Evolutionary conservation across 1,284 basidiomycete genomes (phyloP).

Genomic region (Volvariella surrecta): DNA sequence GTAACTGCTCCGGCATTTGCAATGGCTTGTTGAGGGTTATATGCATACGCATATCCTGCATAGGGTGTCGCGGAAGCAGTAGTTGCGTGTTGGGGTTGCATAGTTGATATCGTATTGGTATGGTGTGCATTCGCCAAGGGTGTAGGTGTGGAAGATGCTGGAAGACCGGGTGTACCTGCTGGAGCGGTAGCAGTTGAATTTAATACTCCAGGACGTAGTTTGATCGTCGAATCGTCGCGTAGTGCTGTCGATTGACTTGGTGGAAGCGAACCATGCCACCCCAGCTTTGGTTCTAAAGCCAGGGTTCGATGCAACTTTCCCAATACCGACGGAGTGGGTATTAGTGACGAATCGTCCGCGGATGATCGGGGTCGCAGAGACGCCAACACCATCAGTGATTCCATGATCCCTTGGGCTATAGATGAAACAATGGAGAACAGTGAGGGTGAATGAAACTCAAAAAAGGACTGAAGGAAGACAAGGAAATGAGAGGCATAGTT

Average conservation of each 20-base stretch:
- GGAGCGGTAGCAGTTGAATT: conserved; percentile 17
- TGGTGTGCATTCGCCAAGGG: conserved; percentile 9
- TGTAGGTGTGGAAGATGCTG: conserved; percentile 9
- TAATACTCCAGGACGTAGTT: conserved; percentile 37
- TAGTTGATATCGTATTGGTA: background rate
- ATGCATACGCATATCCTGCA: conserved; percentile 25
- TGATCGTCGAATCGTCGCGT: conserved; percentile 67
- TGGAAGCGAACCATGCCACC: conserved; percentile 73
- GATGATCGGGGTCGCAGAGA: conserved; percentile 62
- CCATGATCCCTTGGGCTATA: conserved; percentile 61
- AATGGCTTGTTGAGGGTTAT: conserved; percentile 14
- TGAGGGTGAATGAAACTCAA: too few species aligned
- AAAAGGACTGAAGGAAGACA: too few species aligned
- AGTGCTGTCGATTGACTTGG: conserved; percentile 46
- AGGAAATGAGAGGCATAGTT: conserved; percentile 4
- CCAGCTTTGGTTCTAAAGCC: conserved; percentile 44
- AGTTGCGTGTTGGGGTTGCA: conserved; percentile 15
- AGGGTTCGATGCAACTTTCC: conserved; percentile 63
- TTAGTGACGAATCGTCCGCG: conserved; percentile 31
- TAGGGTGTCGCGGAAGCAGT: conserved; percentile 21
- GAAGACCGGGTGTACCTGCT: too few species aligned
- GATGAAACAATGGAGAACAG: too few species aligned
- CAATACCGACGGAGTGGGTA: conserved; percentile 53
- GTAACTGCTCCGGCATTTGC: too few species aligned
- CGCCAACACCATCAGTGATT: conserved; percentile 58